A percentile compares a stretch with the other conserved stretches of the same genome.
Evolutionary conservation across 163 green algal species (phyloP).

Genomic region (Chloroidium sp.): DNA sequence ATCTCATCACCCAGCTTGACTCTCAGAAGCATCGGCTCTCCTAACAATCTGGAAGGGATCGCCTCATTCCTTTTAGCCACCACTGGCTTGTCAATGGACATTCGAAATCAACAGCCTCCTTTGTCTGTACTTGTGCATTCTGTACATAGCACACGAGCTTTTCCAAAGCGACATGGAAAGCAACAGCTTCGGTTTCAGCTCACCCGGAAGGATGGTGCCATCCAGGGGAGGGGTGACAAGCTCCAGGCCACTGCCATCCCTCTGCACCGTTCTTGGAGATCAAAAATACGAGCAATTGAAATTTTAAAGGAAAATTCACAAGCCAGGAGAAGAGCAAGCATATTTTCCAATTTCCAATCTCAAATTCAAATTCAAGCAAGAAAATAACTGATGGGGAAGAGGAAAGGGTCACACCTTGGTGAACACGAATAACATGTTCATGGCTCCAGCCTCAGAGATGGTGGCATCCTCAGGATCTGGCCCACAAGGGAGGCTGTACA

Average conservation of each 20-base stretch:
- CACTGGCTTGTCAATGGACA: background rate
- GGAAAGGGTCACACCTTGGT: constrained; percentile 14
- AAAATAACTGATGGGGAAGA: background rate
- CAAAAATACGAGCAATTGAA: background rate
- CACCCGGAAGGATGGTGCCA: constrained; percentile 90
- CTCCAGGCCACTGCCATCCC: constrained; percentile 9
- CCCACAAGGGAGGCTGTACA: constrained; percentile 43
- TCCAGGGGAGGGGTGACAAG: constrained; percentile 71
- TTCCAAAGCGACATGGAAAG: too few relatives aligned
- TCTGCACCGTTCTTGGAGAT: constrained; percentile 1
- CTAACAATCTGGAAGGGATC: background rate
- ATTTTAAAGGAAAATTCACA: background rate
- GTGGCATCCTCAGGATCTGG: constrained; percentile 22
- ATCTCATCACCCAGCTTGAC: background rate
- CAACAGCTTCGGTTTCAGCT: too few relatives aligned
- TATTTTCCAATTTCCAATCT: too few relatives aligned
- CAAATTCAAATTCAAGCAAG: background rate
- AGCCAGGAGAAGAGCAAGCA: too few relatives aligned
- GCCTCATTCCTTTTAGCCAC: background rate
- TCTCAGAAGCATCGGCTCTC: background rate
- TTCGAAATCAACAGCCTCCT: background rate
- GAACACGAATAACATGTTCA: constrained; percentile 71
- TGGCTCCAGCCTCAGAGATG: constrained; percentile 56
- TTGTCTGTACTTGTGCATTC: background rate
- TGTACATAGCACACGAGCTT: background rate